phyloP scores from a whole-genome alignment of 768 basidiomycete species.

The Coprinopsis marcescibilis region DNA sequence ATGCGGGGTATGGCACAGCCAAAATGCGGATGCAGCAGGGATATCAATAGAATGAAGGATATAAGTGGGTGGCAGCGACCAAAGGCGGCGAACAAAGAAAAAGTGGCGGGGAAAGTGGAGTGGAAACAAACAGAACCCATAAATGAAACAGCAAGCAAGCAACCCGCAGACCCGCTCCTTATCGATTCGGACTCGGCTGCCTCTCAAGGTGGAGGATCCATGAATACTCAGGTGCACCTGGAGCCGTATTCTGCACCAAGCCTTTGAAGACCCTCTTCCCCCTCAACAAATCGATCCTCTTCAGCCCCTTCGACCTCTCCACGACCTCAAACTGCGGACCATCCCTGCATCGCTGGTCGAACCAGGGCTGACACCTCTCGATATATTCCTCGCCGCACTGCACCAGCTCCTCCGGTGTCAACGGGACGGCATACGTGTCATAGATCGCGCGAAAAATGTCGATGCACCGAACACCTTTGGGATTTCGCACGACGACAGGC shows the following conservation, averaged over 20 bases:
- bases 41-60: too few species aligned
- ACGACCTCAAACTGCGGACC: slow-evolving; percentile 33
- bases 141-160: too few species aligned
- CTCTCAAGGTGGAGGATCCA: slow-evolving; percentile 13
- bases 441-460: slow-evolving; percentile 59
- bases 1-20: too few species aligned
- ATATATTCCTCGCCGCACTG: slow-evolving; percentile 23
- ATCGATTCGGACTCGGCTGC: background rate
- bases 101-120: too few species aligned
- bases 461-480: slow-evolving; percentile 42
- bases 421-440: slow-evolving; percentile 36
- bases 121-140: too few species aligned
- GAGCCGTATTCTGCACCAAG: slow-evolving; percentile 26
- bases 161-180: background rate
- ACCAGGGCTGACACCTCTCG: slow-evolving; percentile 35
- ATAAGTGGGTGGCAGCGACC: too few species aligned
- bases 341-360: slow-evolving; percentile 41
- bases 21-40: too few species aligned
- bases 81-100: too few species aligned
- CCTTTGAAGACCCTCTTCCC: slow-evolving; percentile 52
- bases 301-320: slow-evolving; percentile 43
- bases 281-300: slow-evolving; percentile 49
- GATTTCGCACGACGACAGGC: slow-evolving; percentile 37
- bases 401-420: slow-evolving; percentile 38
- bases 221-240: background rate